A percentile compares a stretch with the other conserved stretches of the same genome.
Conservation (phyloP, 2,329 filamentous ascomycete species). For the Dothiorella sarmentorum region DNA sequence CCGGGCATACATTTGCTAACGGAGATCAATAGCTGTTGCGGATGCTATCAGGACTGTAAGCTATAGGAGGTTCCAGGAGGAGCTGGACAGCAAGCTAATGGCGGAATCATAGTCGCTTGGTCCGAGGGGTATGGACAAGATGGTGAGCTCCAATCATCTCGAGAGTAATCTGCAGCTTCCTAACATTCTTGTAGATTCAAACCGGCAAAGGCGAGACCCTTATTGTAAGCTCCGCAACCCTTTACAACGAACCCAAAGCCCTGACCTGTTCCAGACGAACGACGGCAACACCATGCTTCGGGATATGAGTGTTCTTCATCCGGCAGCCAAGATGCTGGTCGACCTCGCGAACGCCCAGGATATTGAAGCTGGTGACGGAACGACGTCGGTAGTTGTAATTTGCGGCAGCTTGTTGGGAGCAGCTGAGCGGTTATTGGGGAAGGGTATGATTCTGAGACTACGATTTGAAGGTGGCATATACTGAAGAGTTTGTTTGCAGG, state of each 20-base stretch:
- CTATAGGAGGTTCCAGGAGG: constrained; percentile 19
- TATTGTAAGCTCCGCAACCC: constrained; percentile 54
- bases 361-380: constrained; percentile 96
- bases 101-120: constrained; percentile 65
- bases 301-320: constrained; percentile 98
- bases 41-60: constrained; percentile 88
- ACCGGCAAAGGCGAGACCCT: constrained; percentile 95
- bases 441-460: constrained; percentile 52
- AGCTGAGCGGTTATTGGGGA: constrained; percentile 83
- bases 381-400: constrained; percentile 96
- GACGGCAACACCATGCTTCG: constrained; percentile 99
- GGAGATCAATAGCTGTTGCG: constrained; percentile 67
- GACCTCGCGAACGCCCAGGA: constrained; percentile 96
- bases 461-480: constrained; percentile 20
- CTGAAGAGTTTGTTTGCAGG: constrained; percentile 30
- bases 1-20: constrained; percentile 24
- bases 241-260: constrained; percentile 24
- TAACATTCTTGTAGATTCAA: constrained; percentile 61
- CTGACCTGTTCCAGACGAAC: constrained; percentile 62
- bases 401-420: constrained; percentile 91
- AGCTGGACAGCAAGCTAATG: constrained; percentile 5
- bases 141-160: constrained; percentile 50
- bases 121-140: constrained; percentile 98
- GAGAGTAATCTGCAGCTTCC: constrained; percentile 24
- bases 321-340: constrained; percentile 99